phyloP scores from a whole-genome alignment of 1,139 yeast genomes.

The Debaryomyces subglobosus region DNA sequence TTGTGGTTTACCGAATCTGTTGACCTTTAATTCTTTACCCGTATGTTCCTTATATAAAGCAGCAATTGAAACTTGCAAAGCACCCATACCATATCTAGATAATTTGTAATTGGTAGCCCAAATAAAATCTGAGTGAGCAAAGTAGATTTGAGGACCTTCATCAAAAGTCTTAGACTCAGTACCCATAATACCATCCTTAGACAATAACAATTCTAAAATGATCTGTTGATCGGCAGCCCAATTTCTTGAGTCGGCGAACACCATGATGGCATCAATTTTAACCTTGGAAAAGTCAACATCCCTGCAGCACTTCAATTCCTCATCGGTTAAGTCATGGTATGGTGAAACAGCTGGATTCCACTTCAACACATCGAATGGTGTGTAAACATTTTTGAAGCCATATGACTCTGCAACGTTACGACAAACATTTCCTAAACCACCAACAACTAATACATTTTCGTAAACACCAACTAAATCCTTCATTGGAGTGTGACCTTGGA shows the following conservation, averaged over 20 bases:
- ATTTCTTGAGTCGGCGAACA: slow-evolving; percentile 81
- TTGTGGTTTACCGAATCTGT: slow-evolving; percentile 84
- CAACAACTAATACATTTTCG: slow-evolving; percentile 77
- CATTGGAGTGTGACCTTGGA: slow-evolving; percentile 92
- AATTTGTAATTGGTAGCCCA: slow-evolving; percentile 87
- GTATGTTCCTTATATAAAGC: slow-evolving; percentile 82
- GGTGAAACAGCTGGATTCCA: slow-evolving; percentile 89
- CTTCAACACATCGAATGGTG: slow-evolving; percentile 77
- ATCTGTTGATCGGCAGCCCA: slow-evolving; percentile 94
- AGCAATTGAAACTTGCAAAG: slow-evolving; percentile 80
- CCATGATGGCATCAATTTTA: slow-evolving; percentile 70
- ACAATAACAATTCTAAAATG: slow-evolving; percentile 72
- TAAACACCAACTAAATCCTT: slow-evolving; percentile 67
- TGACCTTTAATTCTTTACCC: slow-evolving; percentile 74
- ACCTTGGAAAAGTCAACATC: slow-evolving; percentile 68
- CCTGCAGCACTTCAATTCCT: slow-evolving; percentile 57
- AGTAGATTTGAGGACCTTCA: slow-evolving; percentile 80
- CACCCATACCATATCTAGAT: slow-evolving; percentile 89
- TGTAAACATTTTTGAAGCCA: slow-evolving; percentile 74
- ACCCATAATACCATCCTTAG: slow-evolving; percentile 81
- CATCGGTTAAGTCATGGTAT: slow-evolving; percentile 73
- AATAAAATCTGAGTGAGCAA: slow-evolving; percentile 86
- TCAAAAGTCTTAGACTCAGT: slow-evolving; percentile 67
- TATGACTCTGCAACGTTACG: slow-evolving; percentile 76
- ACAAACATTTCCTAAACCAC: slow-evolving; percentile 84